Conservation (phyloP, 176 grass and related monocot species). For the Carex cristatella region DNA sequence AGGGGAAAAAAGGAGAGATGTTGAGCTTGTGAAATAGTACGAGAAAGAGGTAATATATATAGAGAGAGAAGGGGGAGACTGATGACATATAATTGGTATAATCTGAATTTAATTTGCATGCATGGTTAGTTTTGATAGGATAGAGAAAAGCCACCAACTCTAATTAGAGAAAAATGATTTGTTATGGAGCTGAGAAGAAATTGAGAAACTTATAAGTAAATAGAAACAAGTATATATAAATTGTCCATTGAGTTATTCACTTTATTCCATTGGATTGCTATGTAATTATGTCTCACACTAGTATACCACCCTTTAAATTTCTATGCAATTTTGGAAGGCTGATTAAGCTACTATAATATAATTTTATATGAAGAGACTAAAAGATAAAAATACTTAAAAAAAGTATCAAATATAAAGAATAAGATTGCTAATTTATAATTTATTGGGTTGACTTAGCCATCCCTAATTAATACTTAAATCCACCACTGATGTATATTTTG, state of each 20-base stretch:
- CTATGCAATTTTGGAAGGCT: neutral
- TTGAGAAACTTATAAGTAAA: neutral
- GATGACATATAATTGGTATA: neutral
- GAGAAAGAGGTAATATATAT: slow-evolving; percentile 8
- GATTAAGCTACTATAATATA: too few relatives aligned
- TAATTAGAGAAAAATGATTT: neutral
- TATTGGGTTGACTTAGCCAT: too few relatives aligned
- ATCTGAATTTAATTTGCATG: slow-evolving; percentile 1
- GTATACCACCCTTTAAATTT: neutral
- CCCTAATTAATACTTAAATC: too few relatives aligned
- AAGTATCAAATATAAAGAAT: too few relatives aligned
- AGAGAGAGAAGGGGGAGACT: neutral
- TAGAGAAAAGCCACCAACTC: slow-evolving; percentile 7
- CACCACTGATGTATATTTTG: neutral
- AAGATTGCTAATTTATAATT: too few relatives aligned
- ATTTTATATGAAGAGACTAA: too few relatives aligned
- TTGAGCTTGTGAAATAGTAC: neutral
- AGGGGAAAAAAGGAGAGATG: neutral
- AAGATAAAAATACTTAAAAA: too few relatives aligned
- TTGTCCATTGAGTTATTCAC: neutral
- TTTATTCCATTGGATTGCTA: neutral
- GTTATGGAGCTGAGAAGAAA: neutral
- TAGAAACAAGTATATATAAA: neutral
- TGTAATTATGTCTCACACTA: neutral
- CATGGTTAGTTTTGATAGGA: slow-evolving; percentile 5